Percentiles rank a stretch among this genome's conserved stretches.
phyloP scores from a whole-genome alignment of 345 rosid species.

The Syzygium aromaticum region DNA sequence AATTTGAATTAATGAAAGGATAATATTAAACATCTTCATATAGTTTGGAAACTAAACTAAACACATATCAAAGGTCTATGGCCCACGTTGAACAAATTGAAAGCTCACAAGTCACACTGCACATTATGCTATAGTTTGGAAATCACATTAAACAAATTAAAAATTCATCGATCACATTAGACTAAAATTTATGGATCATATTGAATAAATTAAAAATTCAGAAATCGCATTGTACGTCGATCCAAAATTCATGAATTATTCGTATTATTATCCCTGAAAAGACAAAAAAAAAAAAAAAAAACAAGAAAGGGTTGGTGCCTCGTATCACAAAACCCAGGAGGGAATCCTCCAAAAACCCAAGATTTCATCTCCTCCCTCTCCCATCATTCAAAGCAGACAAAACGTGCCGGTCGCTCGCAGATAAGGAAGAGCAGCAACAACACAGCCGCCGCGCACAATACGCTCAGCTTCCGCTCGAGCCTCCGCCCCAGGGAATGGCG shows the following conservation, averaged over 20 bases:
- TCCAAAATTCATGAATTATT: no score
- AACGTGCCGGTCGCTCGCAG: neutral
- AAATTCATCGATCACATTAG: no score
- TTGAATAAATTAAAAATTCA: no score
- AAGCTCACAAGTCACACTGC: no score
- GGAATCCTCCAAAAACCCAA: neutral
- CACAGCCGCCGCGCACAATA: neutral
- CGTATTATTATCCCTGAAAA: neutral
- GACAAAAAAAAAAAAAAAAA: neutral
- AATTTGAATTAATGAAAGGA: neutral
- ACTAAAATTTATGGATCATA: no score
- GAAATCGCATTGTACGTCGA: no score
- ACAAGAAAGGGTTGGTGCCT: neutral
- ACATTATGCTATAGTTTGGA: no score
- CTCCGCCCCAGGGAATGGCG: conserved; percentile 34
- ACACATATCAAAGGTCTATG: no score
- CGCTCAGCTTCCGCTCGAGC: neutral
- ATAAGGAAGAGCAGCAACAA: neutral
- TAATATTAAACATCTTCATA: neutral
- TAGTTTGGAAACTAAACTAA: no score
- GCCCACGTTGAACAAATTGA: no score
- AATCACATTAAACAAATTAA: no score
- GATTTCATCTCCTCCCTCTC: neutral
- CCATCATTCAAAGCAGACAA: neutral
- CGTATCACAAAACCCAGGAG: neutral